Percentiles rank a stretch among this genome's conserved stretches.
These are phyloP conservation scores for Aspergillus luchuensis DNA, from an alignment of 2,329 filamentous ascomycete genomes.

Conservation along the genomic window DNA sequence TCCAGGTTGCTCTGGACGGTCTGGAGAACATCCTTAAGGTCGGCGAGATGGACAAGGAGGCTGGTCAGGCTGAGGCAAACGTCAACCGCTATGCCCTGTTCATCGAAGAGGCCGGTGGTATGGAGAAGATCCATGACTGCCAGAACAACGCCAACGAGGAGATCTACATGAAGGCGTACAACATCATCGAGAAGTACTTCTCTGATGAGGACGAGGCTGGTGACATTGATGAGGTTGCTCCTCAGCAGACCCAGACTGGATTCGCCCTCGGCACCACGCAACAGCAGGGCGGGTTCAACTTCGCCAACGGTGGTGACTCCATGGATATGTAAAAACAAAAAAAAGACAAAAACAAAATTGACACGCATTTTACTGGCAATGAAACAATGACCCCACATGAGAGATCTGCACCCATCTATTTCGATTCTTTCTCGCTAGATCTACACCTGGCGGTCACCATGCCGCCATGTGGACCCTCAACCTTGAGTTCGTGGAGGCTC, in stretches of 20 bases:
- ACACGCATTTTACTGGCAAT: constrained; percentile 18
- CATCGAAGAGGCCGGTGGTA: constrained; percentile 97
- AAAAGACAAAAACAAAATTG: constrained; percentile 19
- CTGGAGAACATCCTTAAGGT: constrained; percentile 99
- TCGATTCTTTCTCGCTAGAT: constrained; percentile 20
- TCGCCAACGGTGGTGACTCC: constrained; percentile 72
- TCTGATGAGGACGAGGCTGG: constrained; percentile 89
- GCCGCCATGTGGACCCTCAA: constrained; percentile 3
- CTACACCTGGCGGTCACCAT: constrained; percentile 9
- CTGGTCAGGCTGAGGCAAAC: constrained; percentile 54
- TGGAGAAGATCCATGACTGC: constrained; percentile 99
- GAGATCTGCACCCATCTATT: constrained; percentile 17
- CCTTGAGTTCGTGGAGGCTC: constrained; percentile 16
- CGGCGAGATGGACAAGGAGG: constrained; percentile 96
- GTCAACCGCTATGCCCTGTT: constrained; percentile 98
- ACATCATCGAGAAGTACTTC: constrained; percentile 99
- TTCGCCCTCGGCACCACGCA: constrained; percentile 67
- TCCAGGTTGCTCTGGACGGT: constrained; percentile 95
- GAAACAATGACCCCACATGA: constrained; percentile 15
- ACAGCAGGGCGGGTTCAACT: constrained; percentile 88
- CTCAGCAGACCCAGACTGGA: constrained; percentile 71
- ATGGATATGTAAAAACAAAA: constrained; percentile 67
- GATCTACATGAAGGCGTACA: constrained; percentile 99
- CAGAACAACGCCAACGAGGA: constrained; percentile 99
- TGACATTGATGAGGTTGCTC: constrained; percentile 79